Percentiles rank a stretch among this genome's conserved stretches.
Evolutionary conservation across 2,329 filamentous ascomycete species (phyloP).

Genomic region (Bipolaris oryzae): DNA sequence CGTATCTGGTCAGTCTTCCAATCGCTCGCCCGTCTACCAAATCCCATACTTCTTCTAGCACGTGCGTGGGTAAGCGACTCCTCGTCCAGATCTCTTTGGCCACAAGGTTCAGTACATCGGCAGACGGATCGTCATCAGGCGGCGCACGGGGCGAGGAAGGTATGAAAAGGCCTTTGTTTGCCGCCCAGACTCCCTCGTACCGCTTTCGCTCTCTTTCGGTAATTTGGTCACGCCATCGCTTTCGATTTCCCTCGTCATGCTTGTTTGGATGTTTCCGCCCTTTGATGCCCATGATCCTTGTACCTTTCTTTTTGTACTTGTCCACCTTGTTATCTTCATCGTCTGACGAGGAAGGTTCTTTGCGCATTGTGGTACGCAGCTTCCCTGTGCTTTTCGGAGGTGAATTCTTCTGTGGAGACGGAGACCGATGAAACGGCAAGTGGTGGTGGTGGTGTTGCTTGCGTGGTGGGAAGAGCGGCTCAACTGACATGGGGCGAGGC

Average conservation of each 20-base stretch:
- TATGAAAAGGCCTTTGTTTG: conserved; percentile 68
- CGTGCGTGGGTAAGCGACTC: conserved; percentile 69
- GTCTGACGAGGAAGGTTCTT: conserved; percentile 50
- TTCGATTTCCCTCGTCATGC: conserved; percentile 76
- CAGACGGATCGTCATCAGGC: conserved; percentile 40
- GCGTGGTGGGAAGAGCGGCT: conserved; percentile 50
- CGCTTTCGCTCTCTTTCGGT: conserved; percentile 75
- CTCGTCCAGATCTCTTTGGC: conserved; percentile 77
- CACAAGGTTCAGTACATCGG: conserved; percentile 69
- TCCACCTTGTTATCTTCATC: conserved; percentile 60
- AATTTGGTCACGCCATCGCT: conserved; percentile 77
- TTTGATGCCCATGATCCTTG: conserved; percentile 58
- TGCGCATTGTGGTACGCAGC: conserved; percentile 71
- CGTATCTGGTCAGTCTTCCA: conserved; percentile 67
- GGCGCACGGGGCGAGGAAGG: conserved; percentile 18
- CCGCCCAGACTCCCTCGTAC: conserved; percentile 85
- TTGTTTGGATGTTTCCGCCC: conserved; percentile 66
- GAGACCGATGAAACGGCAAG: conserved; percentile 47
- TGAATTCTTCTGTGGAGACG: conserved; percentile 47
- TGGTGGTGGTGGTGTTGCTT: conserved; percentile 47
- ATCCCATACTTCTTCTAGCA: conserved; percentile 77
- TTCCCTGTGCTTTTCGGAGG: conserved; percentile 53
- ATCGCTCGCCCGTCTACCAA: conserved; percentile 66
- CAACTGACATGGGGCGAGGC: conserved; percentile 34
- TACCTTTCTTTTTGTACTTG: conserved; percentile 60